Percentiles rank a stretch among this genome's conserved stretches.
Evolutionary conservation across 163 green algal genomes (phyloP).

Genomic region (Prototheca cutis): DNA sequence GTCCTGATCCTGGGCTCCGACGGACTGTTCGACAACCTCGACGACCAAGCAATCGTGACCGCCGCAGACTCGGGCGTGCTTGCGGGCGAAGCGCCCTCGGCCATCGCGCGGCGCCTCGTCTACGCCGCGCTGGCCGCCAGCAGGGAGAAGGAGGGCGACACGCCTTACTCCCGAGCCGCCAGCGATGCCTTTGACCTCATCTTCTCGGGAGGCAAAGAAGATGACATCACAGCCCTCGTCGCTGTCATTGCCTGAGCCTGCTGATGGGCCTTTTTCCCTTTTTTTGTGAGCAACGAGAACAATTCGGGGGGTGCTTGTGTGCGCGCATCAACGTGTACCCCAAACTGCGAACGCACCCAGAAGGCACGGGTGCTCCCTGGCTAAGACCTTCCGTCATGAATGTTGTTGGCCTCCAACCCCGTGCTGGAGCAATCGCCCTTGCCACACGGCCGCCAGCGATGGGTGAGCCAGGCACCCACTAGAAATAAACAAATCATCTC

Average conservation of each 20-base stretch:
- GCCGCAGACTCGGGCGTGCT: slow-evolving; percentile 14
- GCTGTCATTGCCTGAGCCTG: slow-evolving; percentile 33
- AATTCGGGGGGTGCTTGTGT: too few relatives aligned
- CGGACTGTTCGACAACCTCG: slow-evolving; percentile 82
- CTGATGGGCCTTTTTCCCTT: background rate
- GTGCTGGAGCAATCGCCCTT: too few relatives aligned
- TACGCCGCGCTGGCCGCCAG: slow-evolving; percentile 51
- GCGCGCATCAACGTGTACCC: too few relatives aligned
- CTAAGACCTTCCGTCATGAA: too few relatives aligned
- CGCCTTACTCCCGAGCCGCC: slow-evolving; percentile 75
- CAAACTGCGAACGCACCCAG: too few relatives aligned
- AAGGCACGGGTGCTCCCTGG: too few relatives aligned
- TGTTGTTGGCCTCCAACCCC: too few relatives aligned
- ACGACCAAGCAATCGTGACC: slow-evolving; percentile 47
- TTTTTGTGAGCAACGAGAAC: too few relatives aligned
- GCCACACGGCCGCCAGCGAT: too few relatives aligned
- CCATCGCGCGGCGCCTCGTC: slow-evolving; percentile 27
- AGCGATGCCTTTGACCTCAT: slow-evolving; percentile 89
- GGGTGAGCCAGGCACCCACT: too few relatives aligned
- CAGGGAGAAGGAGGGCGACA: slow-evolving; percentile 57
- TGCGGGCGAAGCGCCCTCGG: background rate
- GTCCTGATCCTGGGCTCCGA: slow-evolving; percentile 75
- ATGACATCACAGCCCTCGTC: slow-evolving; percentile 85
- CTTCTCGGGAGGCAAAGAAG: slow-evolving; percentile 81
- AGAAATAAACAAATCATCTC: too few relatives aligned